Percentiles rank a stretch among this genome's conserved stretches.
Evolutionary conservation across 345 rosid species (phyloP).

Genomic region (Boechera retrofracta): DNA sequence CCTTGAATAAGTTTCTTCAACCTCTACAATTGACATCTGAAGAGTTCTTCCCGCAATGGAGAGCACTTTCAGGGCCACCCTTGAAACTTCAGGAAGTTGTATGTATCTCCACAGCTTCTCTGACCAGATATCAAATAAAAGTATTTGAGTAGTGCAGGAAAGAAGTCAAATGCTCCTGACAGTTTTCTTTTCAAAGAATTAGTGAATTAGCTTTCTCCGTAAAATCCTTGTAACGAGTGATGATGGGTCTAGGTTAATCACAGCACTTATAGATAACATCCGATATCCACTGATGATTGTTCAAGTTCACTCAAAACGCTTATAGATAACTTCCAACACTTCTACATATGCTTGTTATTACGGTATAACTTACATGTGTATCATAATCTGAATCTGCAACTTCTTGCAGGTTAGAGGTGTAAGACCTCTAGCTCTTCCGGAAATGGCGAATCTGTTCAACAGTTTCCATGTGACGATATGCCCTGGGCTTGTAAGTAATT

Average conservation of each 20-base stretch:
- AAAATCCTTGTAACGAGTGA: not conserved
- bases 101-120: constrained; percentile 46
- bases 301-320: not conserved
- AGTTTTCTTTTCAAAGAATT: not conserved
- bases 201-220: not conserved
- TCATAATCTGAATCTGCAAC: constrained; percentile 11
- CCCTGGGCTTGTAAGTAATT: constrained; percentile 88
- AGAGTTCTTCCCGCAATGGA: constrained; percentile 98
- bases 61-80: constrained; percentile 95
- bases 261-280: not conserved
- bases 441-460: constrained; percentile 85
- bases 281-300: not conserved
- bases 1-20: constrained; percentile 90
- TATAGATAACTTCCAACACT: not conserved
- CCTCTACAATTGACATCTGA: constrained; percentile 71
- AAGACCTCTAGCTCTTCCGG: constrained; percentile 74
- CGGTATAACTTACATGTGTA: not conserved
- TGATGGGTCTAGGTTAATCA: not conserved
- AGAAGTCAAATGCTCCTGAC: not conserved
- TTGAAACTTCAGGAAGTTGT: constrained; percentile 99
- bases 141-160: not conserved
- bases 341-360: constrained; percentile 2
- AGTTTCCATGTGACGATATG: constrained; percentile 73
- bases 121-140: constrained; percentile 1
- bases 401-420: constrained; percentile 84